These are phyloP conservation scores for Epichloe aotearoae DNA, from an alignment of 2,329 filamentous ascomycete species.

Conservation along the genomic window DNA sequence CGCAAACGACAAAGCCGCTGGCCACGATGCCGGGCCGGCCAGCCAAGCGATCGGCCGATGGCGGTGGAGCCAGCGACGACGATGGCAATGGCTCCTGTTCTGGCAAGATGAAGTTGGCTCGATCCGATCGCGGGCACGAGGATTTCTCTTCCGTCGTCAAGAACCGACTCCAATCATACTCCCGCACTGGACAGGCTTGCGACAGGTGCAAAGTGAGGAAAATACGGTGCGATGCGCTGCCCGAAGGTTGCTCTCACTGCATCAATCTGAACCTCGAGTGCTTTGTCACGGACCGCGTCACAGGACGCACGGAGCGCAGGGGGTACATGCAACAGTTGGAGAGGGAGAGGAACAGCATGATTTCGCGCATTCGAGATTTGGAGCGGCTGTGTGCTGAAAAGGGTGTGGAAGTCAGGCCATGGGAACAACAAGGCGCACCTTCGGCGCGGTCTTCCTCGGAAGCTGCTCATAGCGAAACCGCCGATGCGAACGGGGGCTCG, in stretches of 20 bases:
- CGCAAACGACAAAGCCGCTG: constrained; percentile 4
- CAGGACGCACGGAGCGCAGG: constrained; percentile 63
- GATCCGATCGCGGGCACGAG: constrained; percentile 32
- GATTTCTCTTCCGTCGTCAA: constrained; percentile 45
- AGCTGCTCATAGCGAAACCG: constrained; percentile 14
- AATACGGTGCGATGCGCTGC: constrained; percentile 72
- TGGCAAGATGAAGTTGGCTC: constrained; percentile 33
- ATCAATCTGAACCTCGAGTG: constrained; percentile 63
- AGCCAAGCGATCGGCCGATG: constrained; percentile 25
- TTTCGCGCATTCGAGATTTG: constrained; percentile 52
- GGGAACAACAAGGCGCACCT: constrained; percentile 20
- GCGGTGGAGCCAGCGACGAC: constrained; percentile 21
- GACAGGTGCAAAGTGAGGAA: constrained; percentile 85
- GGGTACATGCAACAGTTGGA: constrained; percentile 71
- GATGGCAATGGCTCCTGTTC: constrained; percentile 8
- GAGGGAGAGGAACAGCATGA: constrained; percentile 54
- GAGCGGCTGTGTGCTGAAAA: constrained; percentile 50
- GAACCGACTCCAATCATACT: constrained; percentile 40
- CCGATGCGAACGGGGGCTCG: constrained; percentile 3
- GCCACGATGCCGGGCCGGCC: constrained; percentile 9
- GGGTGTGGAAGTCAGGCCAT: constrained; percentile 47
- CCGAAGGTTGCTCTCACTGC: constrained; percentile 74
- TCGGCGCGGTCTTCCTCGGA: constrained; percentile 16
- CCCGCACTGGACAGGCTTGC: constrained; percentile 69
- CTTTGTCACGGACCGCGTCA: constrained; percentile 77